Base-by-base conservation (phyloP, 2,329 filamentous ascomycete species). In the Paecilomyces formosus region DNA sequence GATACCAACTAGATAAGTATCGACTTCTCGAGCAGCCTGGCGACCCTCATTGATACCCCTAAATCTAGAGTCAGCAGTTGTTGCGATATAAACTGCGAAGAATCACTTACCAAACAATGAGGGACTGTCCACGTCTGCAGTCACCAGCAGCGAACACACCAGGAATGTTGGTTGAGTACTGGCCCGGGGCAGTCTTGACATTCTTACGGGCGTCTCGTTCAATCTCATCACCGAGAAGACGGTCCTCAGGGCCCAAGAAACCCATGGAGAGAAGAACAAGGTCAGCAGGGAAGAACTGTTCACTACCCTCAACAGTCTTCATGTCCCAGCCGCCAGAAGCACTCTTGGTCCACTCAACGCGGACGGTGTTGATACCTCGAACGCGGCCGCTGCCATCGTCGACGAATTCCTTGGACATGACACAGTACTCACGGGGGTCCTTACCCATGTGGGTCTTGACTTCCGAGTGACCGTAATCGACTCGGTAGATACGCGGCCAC, bases 1-100 rank as follows among this genome's bases (percentile, higher is more conserved):
- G 57, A 78, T 84, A 62, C 88, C 85, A 75, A 89, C 90, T 52
- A 97, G 87, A 81, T 85, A 96, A 56, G 90, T 76, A 74, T 97
- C 93, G 58, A 97, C 89, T 75, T 97, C 92, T 62, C 93, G 89
- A 68, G 93, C 93, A 67, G 89, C 88, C 79, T 94, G 90, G 67
- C 93, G 89, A 69, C 93, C 93, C 79, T 97, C 93, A 73, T 97
- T 97, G 81, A 97, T 97, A 73, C 92, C 93, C 88, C 87, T 89
- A 63, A 26, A 39, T 56, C 30, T 15, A 18, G 31, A 55, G 24
- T 63, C 58, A 61, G 57, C 60, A 58, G 58, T 57, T 53, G 58
- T 57, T n/a, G 21, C 21, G 11, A 28, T 24, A 9, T 53, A 22
- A 30, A 39, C 3, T 6, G 9, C 30, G n/a, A 24, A 28, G 13